Percentiles rank a stretch among this genome's conserved stretches.
phyloP scores from a whole-genome alignment of 345 rosid genomes.

The Gossypium herbaceum region DNA sequence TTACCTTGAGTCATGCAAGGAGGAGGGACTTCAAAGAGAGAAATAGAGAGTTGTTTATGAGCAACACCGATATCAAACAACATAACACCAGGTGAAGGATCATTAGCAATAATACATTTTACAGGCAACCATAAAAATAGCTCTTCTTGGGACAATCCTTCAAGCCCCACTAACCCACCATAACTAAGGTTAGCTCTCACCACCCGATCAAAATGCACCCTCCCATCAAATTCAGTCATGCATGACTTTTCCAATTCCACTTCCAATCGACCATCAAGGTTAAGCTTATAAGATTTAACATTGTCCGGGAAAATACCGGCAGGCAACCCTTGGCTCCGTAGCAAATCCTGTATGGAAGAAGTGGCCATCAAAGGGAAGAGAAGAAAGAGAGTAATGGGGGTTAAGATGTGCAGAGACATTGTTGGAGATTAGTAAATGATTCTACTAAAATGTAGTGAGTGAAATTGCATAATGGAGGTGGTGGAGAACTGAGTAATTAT shows the following conservation, averaged over 20 bases:
- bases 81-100: constrained; percentile 78
- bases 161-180: constrained; percentile 73
- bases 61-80: constrained; percentile 80
- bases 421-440: not conserved
- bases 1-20: constrained; percentile 62
- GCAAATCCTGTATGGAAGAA: constrained; percentile 51
- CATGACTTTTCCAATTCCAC: constrained; percentile 64
- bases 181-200: constrained; percentile 77
- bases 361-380: constrained; percentile 24
- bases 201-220: constrained; percentile 63
- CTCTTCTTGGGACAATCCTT: constrained; percentile 79
- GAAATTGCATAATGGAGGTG: no score
- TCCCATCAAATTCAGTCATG: constrained; percentile 66
- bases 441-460: no score
- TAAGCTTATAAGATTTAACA: constrained; percentile 53
- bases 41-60: constrained; percentile 70
- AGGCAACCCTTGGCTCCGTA: constrained; percentile 72
- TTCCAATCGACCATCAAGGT: constrained; percentile 50
- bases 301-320: constrained; percentile 73
- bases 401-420: constrained; percentile 31
- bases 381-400: constrained; percentile 17
- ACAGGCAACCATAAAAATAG: constrained; percentile 85
- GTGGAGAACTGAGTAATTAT: no score
- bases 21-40: constrained; percentile 90
- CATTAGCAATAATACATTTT: constrained; percentile 66